A percentile compares a stretch with the other conserved stretches of the same genome.
phyloP scores from a whole-genome alignment of 2,329 filamentous ascomycete species.

The Arthrobotrys pseudoclavata region DNA sequence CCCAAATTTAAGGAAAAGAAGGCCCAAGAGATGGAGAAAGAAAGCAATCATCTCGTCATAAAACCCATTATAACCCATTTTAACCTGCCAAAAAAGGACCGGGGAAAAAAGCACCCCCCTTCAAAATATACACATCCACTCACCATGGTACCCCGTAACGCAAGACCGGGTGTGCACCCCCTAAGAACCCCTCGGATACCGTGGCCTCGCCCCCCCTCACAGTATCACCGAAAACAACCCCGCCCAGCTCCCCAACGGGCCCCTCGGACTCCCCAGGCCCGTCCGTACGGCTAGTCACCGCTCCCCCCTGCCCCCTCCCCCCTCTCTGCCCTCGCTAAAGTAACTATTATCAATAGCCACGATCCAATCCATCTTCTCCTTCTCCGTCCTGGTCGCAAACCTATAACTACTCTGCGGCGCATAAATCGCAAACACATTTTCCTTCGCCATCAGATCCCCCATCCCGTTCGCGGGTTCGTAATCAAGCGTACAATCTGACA shows the following conservation, averaged over 20 bases:
- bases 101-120: background rate
- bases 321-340: conserved; percentile 64
- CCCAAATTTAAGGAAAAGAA: background rate
- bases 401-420: conserved; percentile 95
- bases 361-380: conserved; percentile 97
- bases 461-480: conserved; percentile 82
- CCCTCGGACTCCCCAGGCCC: conserved; percentile 11
- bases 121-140: conserved; percentile 32
- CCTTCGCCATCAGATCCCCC: conserved; percentile 76
- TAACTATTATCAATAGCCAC: conserved; percentile 87
- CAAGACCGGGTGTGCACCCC: no score
- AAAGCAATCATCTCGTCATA: conserved; percentile 5
- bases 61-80: background rate
- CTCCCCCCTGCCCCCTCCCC: conserved; percentile 12
- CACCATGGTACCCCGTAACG: no score
- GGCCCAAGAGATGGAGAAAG: background rate
- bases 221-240: conserved; percentile 31
- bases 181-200: background rate
- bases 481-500: conserved; percentile 91
- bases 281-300: conserved; percentile 51
- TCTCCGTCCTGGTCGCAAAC: conserved; percentile 88
- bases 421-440: conserved; percentile 92
- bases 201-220: background rate
- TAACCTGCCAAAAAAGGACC: background rate
- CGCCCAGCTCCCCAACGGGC: conserved; percentile 36